phyloP scores from a whole-genome alignment of 768 basidiomycete genomes.

The Lentinula guzmanii region DNA sequence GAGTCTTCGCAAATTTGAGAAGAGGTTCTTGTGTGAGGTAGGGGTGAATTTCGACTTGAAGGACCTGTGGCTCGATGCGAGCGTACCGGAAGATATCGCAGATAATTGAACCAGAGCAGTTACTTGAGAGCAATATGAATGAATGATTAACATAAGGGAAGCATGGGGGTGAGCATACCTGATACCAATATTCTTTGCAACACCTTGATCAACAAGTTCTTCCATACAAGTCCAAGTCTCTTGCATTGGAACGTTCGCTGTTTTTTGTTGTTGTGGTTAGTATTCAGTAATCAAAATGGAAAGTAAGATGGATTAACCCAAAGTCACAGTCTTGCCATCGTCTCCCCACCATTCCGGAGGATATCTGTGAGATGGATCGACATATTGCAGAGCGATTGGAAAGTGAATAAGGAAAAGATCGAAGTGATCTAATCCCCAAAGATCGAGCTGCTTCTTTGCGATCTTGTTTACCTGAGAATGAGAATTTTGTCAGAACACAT shows the following conservation, averaged over 20 bases:
- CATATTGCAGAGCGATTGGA: constrained; percentile 76
- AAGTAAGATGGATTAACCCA: constrained; percentile 35
- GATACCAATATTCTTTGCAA: constrained; percentile 75
- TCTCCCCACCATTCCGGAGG: constrained; percentile 82
- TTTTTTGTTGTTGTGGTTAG: neutral
- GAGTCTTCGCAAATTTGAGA: constrained; percentile 44
- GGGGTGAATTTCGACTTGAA: constrained; percentile 71
- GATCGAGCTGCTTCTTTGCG: constrained; percentile 58
- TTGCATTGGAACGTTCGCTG: constrained; percentile 63
- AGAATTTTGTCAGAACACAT: neutral
- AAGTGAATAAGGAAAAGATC: constrained; percentile 83
- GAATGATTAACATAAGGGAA: neutral
- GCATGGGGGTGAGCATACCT: constrained; percentile 32
- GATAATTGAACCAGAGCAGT: constrained; percentile 67
- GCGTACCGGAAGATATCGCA: constrained; percentile 79
- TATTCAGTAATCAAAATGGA: neutral
- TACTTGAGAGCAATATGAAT: constrained; percentile 34
- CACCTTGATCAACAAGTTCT: constrained; percentile 61
- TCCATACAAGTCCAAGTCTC: constrained; percentile 88
- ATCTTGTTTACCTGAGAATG: constrained; percentile 42
- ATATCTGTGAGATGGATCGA: constrained; percentile 69
- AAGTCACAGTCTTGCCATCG: constrained; percentile 56
- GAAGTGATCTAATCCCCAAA: constrained; percentile 85
- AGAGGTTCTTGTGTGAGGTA: constrained; percentile 60
- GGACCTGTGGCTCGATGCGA: constrained; percentile 59